A percentile compares a stretch with the other conserved stretches of the same genome.
These are phyloP conservation scores for Aureobasidium pullulans DNA, from an alignment of 2,329 filamentous ascomycete species.

Conservation along the genomic window DNA sequence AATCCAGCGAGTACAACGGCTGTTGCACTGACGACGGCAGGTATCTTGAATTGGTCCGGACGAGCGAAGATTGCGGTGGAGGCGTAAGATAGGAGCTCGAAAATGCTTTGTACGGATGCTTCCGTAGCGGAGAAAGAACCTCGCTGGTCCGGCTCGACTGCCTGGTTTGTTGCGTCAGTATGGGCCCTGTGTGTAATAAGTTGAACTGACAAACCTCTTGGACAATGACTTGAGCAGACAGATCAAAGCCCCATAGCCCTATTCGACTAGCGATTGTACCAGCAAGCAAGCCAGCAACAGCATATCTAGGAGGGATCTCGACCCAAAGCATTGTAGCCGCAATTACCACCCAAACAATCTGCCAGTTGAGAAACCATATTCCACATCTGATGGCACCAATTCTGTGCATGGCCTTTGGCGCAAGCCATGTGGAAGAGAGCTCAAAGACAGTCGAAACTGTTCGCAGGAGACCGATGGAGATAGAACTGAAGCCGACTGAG, in stretches of 20 bases:
- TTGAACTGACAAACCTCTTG: constrained; percentile 30
- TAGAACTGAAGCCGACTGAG: constrained; percentile 44
- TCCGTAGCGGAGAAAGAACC: constrained; percentile 64
- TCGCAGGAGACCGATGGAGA: constrained; percentile 48
- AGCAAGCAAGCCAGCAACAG: constrained; percentile 27
- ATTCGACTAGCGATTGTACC: constrained; percentile 35
- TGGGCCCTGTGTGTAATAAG: not conserved
- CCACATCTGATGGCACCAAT: constrained; percentile 53
- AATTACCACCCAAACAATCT: constrained; percentile 48
- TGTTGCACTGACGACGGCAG: constrained; percentile 50
- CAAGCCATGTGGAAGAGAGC: constrained; percentile 53
- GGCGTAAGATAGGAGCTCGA: constrained; percentile 60
- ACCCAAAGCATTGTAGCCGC: constrained; percentile 29
- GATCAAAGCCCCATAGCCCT: constrained; percentile 43
- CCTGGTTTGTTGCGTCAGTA: constrained; percentile 16
- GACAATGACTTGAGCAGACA: constrained; percentile 39
- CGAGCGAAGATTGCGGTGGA: constrained; percentile 57
- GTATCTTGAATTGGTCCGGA: constrained; percentile 59
- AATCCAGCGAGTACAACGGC: constrained; percentile 45
- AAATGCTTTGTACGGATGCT: constrained; percentile 59
- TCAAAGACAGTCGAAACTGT: constrained; percentile 50
- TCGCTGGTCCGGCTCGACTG: constrained; percentile 38
- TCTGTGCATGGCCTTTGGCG: constrained; percentile 46
- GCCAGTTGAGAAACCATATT: constrained; percentile 64
- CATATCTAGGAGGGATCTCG: constrained; percentile 13